Evolutionary conservation across 345 rosid genomes (phyloP), one percentile per base, ranked within the genome.

Genomic region (Angophora floribunda): DNA sequence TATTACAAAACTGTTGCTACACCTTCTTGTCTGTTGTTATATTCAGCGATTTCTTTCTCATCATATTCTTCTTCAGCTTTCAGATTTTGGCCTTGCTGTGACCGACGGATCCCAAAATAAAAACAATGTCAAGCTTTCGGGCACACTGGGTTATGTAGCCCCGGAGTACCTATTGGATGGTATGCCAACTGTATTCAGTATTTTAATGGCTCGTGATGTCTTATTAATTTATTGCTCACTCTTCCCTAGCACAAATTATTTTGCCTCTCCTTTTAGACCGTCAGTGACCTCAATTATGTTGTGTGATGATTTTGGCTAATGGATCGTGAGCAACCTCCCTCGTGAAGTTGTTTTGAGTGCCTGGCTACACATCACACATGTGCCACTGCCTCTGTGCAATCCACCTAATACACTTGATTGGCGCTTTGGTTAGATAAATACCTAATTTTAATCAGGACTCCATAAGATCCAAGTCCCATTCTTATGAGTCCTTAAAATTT

Each of bases 31-130:
- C 61, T 30, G 24, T 17, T 85, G 44, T 52, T 32, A 21, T 19
- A 52, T 61, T 49, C 82, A 67, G 30, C 9, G 32, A 30, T 36
- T 53, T 41, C 61, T 86, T 36, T 87, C 53, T 82, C 87, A 85
- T 78, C 30, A 85, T 65, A 90, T 87, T 84, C 86, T 53, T 84
- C 91, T 80, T 90, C 95, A 98, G 99, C 95, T 98, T 24, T 96
- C 99, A 53, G 99, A 98, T 94, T 98, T 98, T 89, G 99, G 99
- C 88, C 98, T 98, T 75, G 99, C 99, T 75, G 97, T 98, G 89
- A 91, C 94, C 9, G 93, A 93, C 88, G 95, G 96, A 47, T 89
- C 93, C 89, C 94, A 93, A 78, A 94, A 95, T 92, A 95, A 92
- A 92, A 94, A 92, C 89, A 94, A 96, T 88, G 93, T 93, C 91